Evolutionary conservation across 371 early-diverging fungal species (phyloP).

Genomic region (Dinochytrium kinnereticum): DNA sequence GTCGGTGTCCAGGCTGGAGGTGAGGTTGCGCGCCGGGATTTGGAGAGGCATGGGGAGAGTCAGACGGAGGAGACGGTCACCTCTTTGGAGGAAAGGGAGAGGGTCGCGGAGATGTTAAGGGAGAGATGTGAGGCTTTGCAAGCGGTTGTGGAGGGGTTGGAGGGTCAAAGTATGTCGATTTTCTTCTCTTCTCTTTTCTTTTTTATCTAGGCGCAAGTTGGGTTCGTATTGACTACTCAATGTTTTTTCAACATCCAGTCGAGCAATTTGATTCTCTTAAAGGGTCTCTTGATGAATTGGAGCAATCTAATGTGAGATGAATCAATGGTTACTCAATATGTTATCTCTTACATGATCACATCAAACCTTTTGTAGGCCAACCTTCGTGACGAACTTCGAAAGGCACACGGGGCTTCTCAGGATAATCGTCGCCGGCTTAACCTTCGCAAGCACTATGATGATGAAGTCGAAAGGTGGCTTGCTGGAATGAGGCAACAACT

Average conservation of each 20-base stretch:
- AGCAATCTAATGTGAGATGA: too few species aligned
- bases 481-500: conserved; percentile 17
- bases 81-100: neutral
- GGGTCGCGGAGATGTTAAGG: conserved; percentile 1
- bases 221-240: neutral
- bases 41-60: too few species aligned
- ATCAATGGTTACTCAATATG: too few species aligned
- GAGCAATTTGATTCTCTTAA: too few species aligned
- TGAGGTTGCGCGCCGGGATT: too few species aligned
- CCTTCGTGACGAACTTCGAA: neutral
- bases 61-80: neutral
- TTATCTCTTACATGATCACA: too few species aligned
- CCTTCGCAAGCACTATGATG: conserved; percentile 41
- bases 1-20: conserved; percentile 6
- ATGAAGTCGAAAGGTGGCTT: conserved; percentile 43
- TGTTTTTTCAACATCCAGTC: conserved; percentile 9
- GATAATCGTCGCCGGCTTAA: conserved; percentile 28
- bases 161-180: conserved; percentile 3
- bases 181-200: neutral
- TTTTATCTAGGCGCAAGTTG: too few species aligned
- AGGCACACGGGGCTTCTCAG: conserved; percentile 8
- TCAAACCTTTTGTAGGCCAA: neutral
- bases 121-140: neutral
- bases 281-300: too few species aligned
- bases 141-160: conserved; percentile 1